A percentile compares a stretch with the other conserved stretches of the same genome.
phyloP scores from a whole-genome alignment of 495 filamentous ascomycete genomes.

The Xylaria venustula region DNA sequence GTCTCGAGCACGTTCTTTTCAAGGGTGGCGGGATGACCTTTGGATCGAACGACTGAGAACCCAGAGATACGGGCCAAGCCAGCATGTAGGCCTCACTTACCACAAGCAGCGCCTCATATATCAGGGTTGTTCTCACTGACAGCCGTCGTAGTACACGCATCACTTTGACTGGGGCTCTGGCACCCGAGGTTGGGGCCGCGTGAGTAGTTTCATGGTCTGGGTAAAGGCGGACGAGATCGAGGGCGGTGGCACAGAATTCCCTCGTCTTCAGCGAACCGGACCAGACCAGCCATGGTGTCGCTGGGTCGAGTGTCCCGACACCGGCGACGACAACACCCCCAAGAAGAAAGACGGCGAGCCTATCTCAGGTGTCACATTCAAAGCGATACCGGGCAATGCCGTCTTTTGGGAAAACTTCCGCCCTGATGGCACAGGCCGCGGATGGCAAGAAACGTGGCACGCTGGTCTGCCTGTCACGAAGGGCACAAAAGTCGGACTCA shows the following conservation, averaged over 20 bases:
- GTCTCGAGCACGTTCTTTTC: slow-evolving; percentile 37
- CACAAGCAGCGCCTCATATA: not conserved
- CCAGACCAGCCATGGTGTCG: slow-evolving; percentile 39
- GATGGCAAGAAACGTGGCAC: slow-evolving; percentile 49
- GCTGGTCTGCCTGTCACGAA: slow-evolving; percentile 43
- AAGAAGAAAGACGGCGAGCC: slow-evolving; percentile 7
- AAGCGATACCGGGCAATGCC: slow-evolving; percentile 42
- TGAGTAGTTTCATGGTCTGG: slow-evolving; percentile 50
- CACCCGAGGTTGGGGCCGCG: slow-evolving; percentile 43
- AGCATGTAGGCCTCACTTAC: slow-evolving; percentile 25
- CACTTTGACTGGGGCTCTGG: slow-evolving; percentile 48
- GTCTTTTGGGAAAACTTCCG: slow-evolving; percentile 53
- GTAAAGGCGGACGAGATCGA: slow-evolving; percentile 34
- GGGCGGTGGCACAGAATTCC: slow-evolving; percentile 48
- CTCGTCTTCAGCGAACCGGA: slow-evolving; percentile 25
- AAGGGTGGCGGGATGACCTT: slow-evolving; percentile 45
- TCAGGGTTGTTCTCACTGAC: not conserved
- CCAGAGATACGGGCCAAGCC: slow-evolving; percentile 39
- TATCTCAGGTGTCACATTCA: slow-evolving; percentile 37
- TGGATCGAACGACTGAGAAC: slow-evolving; percentile 45
- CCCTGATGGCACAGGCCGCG: slow-evolving; percentile 41
- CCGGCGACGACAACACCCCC: slow-evolving; percentile 6
- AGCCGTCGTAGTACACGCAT: slow-evolving; percentile 29
- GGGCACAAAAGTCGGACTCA: slow-evolving; percentile 45
- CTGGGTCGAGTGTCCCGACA: slow-evolving; percentile 40